Percentiles rank a stretch among this genome's conserved stretches.
phyloP scores from a whole-genome alignment of 2,329 filamentous ascomycete species.

The Xylariaceae sp. region DNA sequence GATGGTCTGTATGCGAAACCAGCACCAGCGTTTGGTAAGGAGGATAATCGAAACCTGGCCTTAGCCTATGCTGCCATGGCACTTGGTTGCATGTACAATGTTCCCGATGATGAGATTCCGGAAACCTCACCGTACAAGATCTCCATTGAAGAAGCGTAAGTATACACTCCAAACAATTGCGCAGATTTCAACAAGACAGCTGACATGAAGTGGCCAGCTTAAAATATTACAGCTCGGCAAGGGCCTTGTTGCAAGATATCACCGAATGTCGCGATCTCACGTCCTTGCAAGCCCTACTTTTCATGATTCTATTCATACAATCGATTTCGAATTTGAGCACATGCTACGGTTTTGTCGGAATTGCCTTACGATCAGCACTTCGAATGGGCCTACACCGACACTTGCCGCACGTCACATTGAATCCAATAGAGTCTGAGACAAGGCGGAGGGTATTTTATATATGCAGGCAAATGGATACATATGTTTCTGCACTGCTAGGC shows the following conservation, averaged over 20 bases:
- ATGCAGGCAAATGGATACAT: conserved; percentile 66
- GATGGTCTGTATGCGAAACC: conserved; percentile 63
- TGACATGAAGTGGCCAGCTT: conserved; percentile 43
- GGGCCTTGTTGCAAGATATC: conserved; percentile 60
- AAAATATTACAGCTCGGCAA: conserved; percentile 69
- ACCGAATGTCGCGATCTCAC: conserved; percentile 69
- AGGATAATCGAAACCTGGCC: conserved; percentile 55
- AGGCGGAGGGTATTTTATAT: conserved; percentile 64
- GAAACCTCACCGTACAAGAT: conserved; percentile 29
- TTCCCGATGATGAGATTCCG: conserved; percentile 19
- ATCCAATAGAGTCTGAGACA: conserved; percentile 59
- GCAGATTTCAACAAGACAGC: too few species aligned
- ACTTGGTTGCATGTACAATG: conserved; percentile 55
- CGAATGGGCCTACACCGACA: conserved; percentile 75
- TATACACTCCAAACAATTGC: not conserved
- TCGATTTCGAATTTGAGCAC: conserved; percentile 73
- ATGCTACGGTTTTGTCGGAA: conserved; percentile 76
- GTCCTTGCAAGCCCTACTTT: conserved; percentile 70
- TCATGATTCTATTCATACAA: conserved; percentile 78
- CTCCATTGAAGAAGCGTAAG: conserved; percentile 52
- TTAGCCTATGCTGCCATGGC: conserved; percentile 57
- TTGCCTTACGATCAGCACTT: conserved; percentile 70
- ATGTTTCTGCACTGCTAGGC: conserved; percentile 63
- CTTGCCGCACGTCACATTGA: conserved; percentile 58
- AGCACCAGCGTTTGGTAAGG: conserved; percentile 48